A percentile compares a stretch with the other conserved stretches of the same genome.
Conservation (phyloP, 768 basidiomycete species). For the Suillus hirtellus region DNA sequence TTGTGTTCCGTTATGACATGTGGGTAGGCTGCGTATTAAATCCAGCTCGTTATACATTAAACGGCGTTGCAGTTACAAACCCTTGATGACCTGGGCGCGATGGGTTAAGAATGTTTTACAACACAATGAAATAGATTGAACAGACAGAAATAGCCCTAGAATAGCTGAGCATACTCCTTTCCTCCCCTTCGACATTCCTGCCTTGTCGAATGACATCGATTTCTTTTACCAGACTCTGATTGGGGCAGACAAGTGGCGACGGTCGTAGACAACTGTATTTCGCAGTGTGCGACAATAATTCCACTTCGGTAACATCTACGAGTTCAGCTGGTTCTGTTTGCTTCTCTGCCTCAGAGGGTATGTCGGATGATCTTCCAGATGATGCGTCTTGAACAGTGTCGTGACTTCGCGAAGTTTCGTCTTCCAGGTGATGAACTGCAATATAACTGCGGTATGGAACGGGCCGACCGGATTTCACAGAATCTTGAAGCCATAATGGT, state of each 20-base stretch:
- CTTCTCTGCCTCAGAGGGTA: not conserved
- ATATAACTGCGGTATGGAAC: conserved; percentile 58
- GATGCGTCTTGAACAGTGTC: conserved; percentile 17
- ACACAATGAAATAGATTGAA: conserved; percentile 10
- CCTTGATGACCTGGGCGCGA: conserved; percentile 45
- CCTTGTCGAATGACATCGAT: conserved; percentile 57
- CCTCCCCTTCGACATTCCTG: conserved; percentile 67
- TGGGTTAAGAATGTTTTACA: conserved; percentile 10
- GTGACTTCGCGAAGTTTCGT: conserved; percentile 47
- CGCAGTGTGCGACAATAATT: conserved; percentile 30
- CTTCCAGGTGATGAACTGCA: conserved; percentile 51
- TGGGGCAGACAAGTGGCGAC: conserved; percentile 67
- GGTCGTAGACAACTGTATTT: conserved; percentile 61
- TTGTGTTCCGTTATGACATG: conserved; percentile 38
- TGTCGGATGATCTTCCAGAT: not conserved
- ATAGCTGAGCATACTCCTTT: conserved; percentile 70
- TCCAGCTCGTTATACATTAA: conserved; percentile 5
- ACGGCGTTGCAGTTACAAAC: conserved; percentile 25
- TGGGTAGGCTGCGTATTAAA: conserved; percentile 46
- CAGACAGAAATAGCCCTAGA: conserved; percentile 70
- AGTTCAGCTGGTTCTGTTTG: conserved; percentile 24
- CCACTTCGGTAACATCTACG: conserved; percentile 18
- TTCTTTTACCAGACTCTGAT: conserved; percentile 61
- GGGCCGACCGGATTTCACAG: conserved; percentile 42
- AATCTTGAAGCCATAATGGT: conserved; percentile 70